phyloP scores from a whole-genome alignment of 2,329 filamentous ascomycete species.

The Metarhizium brunneum region DNA sequence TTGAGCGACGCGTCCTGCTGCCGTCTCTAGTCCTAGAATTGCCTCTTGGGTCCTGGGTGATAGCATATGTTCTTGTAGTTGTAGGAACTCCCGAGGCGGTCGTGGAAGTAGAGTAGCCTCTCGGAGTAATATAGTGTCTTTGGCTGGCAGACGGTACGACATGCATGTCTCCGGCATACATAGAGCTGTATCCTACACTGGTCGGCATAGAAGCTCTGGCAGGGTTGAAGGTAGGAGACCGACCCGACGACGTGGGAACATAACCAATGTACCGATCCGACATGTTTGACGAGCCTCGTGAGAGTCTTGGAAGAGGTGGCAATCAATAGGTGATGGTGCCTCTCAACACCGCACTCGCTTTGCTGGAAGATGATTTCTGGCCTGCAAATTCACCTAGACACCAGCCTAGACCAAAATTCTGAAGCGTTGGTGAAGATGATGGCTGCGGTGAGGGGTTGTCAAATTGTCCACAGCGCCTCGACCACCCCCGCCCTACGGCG shows the following conservation, averaged over 20 bases:
- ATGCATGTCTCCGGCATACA: constrained; percentile 45
- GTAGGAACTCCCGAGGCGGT: constrained; percentile 28
- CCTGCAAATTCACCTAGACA: background rate
- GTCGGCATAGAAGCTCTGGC: constrained; percentile 45
- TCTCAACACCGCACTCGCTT: background rate
- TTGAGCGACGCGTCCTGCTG: constrained; percentile 40
- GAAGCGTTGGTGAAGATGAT: background rate
- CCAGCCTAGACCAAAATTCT: background rate
- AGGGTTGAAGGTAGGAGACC: constrained; percentile 37
- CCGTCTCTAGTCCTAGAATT: constrained; percentile 38
- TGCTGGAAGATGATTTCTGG: background rate
- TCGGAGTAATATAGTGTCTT: constrained; percentile 23
- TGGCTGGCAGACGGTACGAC: constrained; percentile 35
- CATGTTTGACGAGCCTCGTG: constrained; percentile 25
- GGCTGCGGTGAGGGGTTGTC: background rate
- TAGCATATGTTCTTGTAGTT: constrained; percentile 47
- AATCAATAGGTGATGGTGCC: background rate
- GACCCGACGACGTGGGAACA: constrained; percentile 24
- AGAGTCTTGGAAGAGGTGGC: background rate
- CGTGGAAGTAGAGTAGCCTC: constrained; percentile 23
- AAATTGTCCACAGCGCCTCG: background rate
- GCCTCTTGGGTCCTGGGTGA: constrained; percentile 42
- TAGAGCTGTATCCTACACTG: constrained; percentile 37
- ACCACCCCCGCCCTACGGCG: background rate
- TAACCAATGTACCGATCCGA: constrained; percentile 36